Evolutionary conservation across 2,329 filamentous ascomycete species (phyloP).

Genomic region (Trichoderma atrobrunneum): DNA sequence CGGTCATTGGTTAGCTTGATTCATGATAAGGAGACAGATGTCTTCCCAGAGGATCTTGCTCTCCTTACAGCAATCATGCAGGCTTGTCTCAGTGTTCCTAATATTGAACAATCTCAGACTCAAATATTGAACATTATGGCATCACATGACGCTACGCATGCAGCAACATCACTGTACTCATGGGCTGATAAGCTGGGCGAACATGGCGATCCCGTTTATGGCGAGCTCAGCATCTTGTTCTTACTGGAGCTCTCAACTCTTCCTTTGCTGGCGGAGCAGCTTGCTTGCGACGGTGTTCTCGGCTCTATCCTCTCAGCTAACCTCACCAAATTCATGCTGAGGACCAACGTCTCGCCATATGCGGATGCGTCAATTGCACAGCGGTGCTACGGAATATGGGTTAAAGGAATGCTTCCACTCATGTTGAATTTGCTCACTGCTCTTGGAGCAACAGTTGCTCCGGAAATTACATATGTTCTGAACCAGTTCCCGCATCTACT

Average conservation of each 20-base stretch:
- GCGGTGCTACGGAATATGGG: slow-evolving; percentile 87
- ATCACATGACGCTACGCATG: slow-evolving; percentile 71
- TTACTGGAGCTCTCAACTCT: slow-evolving; percentile 83
- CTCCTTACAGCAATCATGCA: slow-evolving; percentile 87
- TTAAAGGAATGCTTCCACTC: slow-evolving; percentile 79
- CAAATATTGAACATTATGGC: slow-evolving; percentile 70
- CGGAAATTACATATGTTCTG: slow-evolving; percentile 81
- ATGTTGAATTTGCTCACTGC: slow-evolving; percentile 83
- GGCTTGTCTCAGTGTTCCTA: slow-evolving; percentile 74
- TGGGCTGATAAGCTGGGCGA: slow-evolving; percentile 84
- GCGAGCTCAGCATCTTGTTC: slow-evolving; percentile 86
- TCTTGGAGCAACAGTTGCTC: slow-evolving; percentile 76
- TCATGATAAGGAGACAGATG: slow-evolving; percentile 65
- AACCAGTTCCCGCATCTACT: slow-evolving; percentile 86
- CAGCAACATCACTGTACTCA: slow-evolving; percentile 83
- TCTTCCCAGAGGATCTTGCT: slow-evolving; percentile 75
- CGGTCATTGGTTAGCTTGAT: slow-evolving; percentile 75
- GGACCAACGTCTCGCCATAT: slow-evolving; percentile 70
- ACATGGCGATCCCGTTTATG: slow-evolving; percentile 83
- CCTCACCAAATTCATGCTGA: slow-evolving; percentile 73
- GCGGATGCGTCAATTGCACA: slow-evolving; percentile 65
- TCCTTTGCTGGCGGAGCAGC: slow-evolving; percentile 77
- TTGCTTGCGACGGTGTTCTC: slow-evolving; percentile 83
- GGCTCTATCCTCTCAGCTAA: slow-evolving; percentile 76
- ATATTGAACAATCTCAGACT: slow-evolving; percentile 66